Evolutionary conservation across 768 basidiomycete genomes (phyloP).

Genomic region (Cubamyces lactineus): DNA sequence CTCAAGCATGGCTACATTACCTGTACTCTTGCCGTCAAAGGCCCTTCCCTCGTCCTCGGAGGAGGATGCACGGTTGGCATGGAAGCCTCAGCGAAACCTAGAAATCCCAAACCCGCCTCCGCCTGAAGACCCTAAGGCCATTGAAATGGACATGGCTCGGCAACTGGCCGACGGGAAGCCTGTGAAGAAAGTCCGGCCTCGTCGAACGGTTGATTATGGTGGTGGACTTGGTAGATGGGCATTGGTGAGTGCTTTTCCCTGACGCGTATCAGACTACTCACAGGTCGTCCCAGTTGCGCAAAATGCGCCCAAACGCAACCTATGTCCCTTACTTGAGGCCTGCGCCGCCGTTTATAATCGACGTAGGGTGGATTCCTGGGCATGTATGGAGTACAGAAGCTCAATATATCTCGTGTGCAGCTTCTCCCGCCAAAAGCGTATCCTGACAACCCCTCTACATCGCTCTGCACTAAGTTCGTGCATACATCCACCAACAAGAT

Average conservation of each 20-base stretch:
- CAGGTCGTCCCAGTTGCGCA: constrained; percentile 54
- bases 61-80: constrained; percentile 46
- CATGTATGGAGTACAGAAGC: constrained; percentile 23
- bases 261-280: constrained; percentile 1
- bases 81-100: constrained; percentile 74
- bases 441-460: constrained; percentile 87
- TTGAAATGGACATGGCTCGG: constrained; percentile 74
- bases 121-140: constrained; percentile 74
- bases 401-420: constrained; percentile 47
- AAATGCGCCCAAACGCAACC: constrained; percentile 76
- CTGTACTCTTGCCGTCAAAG: constrained; percentile 18
- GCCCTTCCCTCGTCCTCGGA: constrained; percentile 2
- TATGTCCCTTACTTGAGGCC: constrained; percentile 82
- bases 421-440: constrained; percentile 94
- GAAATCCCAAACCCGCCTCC: constrained; percentile 76
- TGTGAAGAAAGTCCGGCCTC: constrained; percentile 88
- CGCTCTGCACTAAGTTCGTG: constrained; percentile 94
- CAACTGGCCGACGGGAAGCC: constrained; percentile 79
- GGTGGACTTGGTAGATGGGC: constrained; percentile 87
- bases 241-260: constrained; percentile 55
- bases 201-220: constrained; percentile 94
- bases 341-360: constrained; percentile 84
- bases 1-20: background rate
- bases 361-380: constrained; percentile 55
- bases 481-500: constrained; percentile 99